A percentile compares a stretch with the other conserved stretches of the same genome.
These are phyloP conservation scores for Galerina marginata DNA, from an alignment of 768 basidiomycete species.

Conservation along the genomic window DNA sequence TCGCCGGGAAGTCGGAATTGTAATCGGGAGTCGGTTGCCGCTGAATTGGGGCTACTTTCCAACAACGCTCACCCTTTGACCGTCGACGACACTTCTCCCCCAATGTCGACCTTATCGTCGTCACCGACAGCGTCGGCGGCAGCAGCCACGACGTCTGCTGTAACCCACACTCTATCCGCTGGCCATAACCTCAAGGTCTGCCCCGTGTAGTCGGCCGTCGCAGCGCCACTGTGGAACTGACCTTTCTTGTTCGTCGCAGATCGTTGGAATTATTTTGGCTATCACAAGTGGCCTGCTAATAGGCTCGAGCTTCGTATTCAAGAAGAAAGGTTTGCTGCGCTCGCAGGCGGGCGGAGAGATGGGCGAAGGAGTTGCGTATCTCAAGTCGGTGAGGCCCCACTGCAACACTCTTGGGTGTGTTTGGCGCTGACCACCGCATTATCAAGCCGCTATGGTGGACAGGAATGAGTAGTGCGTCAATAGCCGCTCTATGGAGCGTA, in stretches of 20 bases:
- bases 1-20: not conserved
- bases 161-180: slow-evolving; percentile 39
- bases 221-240: not conserved
- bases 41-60: slow-evolving; percentile 1
- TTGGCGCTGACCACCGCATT: slow-evolving; percentile 11
- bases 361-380: slow-evolving; percentile 91
- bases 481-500: no score
- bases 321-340: slow-evolving; percentile 91
- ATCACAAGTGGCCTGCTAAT: slow-evolving; percentile 85
- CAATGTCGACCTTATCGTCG: slow-evolving; percentile 19
- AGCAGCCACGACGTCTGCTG: slow-evolving; percentile 47
- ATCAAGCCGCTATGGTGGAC: slow-evolving; percentile 87
- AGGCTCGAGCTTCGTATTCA: slow-evolving; percentile 93
- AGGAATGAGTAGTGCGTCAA: slow-evolving; percentile 81
- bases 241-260: slow-evolving; percentile 37
- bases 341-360: slow-evolving; percentile 80
- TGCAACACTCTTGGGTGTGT: slow-evolving; percentile 4
- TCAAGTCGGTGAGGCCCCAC: slow-evolving; percentile 78
- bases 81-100: slow-evolving; percentile 14
- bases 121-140: slow-evolving; percentile 40
- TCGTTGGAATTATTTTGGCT: slow-evolving; percentile 81
- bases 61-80: slow-evolving; percentile 8
- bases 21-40: slow-evolving; percentile 4
- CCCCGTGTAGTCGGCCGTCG: not conserved
- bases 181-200: slow-evolving; percentile 58